These are phyloP conservation scores for Phoma sp. DNA, from an alignment of 2,329 filamentous ascomycete genomes.

Conservation along the genomic window DNA sequence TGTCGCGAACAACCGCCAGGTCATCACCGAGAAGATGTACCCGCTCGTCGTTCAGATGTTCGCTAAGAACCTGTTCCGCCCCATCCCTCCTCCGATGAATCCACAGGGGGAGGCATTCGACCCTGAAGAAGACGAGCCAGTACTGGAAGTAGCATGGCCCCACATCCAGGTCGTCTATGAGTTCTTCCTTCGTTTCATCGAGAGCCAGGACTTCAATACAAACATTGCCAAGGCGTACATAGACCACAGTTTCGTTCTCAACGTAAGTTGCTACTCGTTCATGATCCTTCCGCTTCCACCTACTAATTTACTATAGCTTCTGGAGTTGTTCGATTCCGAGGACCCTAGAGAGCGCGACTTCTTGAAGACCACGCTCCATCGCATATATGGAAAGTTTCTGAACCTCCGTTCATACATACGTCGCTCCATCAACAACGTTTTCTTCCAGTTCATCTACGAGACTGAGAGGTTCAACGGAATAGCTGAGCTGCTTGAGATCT, in stretches of 20 bases:
- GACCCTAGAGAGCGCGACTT: constrained; percentile 97
- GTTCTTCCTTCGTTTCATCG: constrained; percentile 98
- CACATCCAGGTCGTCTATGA: constrained; percentile 99
- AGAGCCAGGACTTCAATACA: constrained; percentile 99
- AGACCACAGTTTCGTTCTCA: constrained; percentile 95
- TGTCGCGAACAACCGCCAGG: constrained; percentile 96
- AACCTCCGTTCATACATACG: constrained; percentile 97
- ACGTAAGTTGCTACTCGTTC: constrained; percentile 52
- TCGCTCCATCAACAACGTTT: constrained; percentile 99
- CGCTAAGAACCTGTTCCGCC: constrained; percentile 95
- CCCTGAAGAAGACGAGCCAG: constrained; percentile 96
- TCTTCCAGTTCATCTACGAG: constrained; percentile 99
- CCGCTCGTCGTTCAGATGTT: constrained; percentile 99
- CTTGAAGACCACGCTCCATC: constrained; percentile 94
- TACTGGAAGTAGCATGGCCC: constrained; percentile 97
- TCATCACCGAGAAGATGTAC: constrained; percentile 99
- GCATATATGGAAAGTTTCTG: constrained; percentile 98
- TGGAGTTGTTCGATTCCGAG: constrained; percentile 98
- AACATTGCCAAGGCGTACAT: constrained; percentile 99
- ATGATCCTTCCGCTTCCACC: background rate
- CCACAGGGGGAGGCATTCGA: constrained; percentile 98
- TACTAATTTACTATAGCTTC: constrained; percentile 61
- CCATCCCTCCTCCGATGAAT: constrained; percentile 95
- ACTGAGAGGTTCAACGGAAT: constrained; percentile 99
- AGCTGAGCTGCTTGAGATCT: constrained; percentile 92